These are phyloP conservation scores for Abelmoschus esculentus DNA, from an alignment of 345 rosid species.

Conservation along the genomic window DNA sequence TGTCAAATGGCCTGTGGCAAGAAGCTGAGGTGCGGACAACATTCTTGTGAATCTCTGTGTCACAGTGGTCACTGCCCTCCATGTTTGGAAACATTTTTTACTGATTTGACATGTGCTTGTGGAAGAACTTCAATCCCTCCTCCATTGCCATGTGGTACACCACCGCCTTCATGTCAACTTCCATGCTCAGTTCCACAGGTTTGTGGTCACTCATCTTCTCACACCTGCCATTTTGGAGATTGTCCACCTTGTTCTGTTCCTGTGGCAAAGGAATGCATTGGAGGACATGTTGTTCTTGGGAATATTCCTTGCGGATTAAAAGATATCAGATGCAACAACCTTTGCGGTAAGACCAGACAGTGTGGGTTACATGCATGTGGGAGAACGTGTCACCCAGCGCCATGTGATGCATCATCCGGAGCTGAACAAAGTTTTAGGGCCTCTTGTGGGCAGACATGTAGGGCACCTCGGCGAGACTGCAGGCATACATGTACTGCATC, in stretches of 20 bases:
- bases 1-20: slow-evolving; percentile 87
- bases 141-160: slow-evolving; percentile 90
- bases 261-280: slow-evolving; percentile 81
- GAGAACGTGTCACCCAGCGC: slow-evolving; percentile 67
- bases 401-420: slow-evolving; percentile 49
- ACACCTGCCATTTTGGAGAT: slow-evolving; percentile 93
- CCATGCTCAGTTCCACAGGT: slow-evolving; percentile 70
- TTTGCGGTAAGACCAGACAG: slow-evolving; percentile 85
- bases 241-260: slow-evolving; percentile 96
- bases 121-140: slow-evolving; percentile 91
- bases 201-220: slow-evolving; percentile 87
- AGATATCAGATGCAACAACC: slow-evolving; percentile 84
- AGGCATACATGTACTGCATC: slow-evolving; percentile 70
- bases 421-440: slow-evolving; percentile 37
- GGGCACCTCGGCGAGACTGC: slow-evolving; percentile 92
- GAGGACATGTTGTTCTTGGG: slow-evolving; percentile 89
- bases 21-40: slow-evolving; percentile 89
- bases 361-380: slow-evolving; percentile 96
- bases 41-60: slow-evolving; percentile 78
- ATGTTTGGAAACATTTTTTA: slow-evolving; percentile 81
- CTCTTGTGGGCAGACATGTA: slow-evolving; percentile 91
- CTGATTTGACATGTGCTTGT: slow-evolving; percentile 89
- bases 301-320: slow-evolving; percentile 94
- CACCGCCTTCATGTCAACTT: slow-evolving; percentile 80
- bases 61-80: slow-evolving; percentile 97